Base-by-base conservation (phyloP, 2,329 filamentous ascomycete species). In the Macrophomina tecta region DNA sequence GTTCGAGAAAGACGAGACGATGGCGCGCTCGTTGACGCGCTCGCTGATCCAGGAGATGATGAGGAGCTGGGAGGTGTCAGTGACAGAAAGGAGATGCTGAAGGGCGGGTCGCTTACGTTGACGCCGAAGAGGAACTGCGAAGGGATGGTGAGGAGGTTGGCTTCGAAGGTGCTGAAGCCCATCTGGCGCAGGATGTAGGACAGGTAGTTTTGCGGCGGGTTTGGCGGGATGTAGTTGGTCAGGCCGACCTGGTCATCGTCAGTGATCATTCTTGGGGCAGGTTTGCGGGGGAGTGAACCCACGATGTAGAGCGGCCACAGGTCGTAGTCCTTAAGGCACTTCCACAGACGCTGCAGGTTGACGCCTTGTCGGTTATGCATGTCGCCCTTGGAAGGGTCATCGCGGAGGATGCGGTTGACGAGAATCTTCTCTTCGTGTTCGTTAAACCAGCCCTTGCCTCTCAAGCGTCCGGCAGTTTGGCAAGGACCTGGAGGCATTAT, bases 1-100 rank as follows among this genome's bases (percentile, higher is more conserved):
- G 69, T 85, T 83, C 14, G 80, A 81, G 3, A 82, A 70, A 2
- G 82, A 81, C 1, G 82, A 81, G 3, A 84, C 69, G 42, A 84
- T 75, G 23, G 81, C 78, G 32, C 82, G 78, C 69, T 85, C 80
- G 60, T 81, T 80, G n/a, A 81, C 67, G 32, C 77, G 76, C 42
- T 82, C 80, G 0, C 81, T 83, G 0, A 85, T 69, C 72, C 78
- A 80, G 0, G 84, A 82, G 67, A 85, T 73, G 49, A 82, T 74
- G 36, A 86, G 70, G 11, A 86, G 75, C 67, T 83, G 36, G 5
- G n/a, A 9, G 23, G 5, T 9, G 16, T 38, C 8, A 40, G 32
- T 23, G 42, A 45, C 16, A 1, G 16, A 45, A 9, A 16, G 16
- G 3, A 8, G 5, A 38, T 38, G 28, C 6, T n/a, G 18, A 16